Conservation (phyloP, 2,329 filamentous ascomycete genomes). For the Venturia aucupariae region DNA sequence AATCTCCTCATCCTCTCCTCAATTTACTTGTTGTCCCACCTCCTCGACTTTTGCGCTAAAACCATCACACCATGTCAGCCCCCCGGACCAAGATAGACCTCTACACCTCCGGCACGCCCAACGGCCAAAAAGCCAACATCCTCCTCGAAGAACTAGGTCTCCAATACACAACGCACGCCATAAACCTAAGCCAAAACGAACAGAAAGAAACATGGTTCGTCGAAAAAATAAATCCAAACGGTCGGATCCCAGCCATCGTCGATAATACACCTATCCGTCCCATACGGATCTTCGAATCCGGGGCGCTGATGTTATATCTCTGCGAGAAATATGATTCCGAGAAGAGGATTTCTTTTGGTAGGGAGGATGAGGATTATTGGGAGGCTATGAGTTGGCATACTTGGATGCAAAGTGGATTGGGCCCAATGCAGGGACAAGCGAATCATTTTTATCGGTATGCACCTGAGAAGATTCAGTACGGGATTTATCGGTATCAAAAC, state of each 20-base stretch:
- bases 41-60: not conserved
- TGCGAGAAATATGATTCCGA: constrained; percentile 33
- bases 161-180: constrained; percentile 65
- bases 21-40: not conserved
- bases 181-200: constrained; percentile 64
- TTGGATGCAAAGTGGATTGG: constrained; percentile 45
- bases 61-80: not conserved
- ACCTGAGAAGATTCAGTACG: constrained; percentile 51
- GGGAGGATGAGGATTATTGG: constrained; percentile 34
- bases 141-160: constrained; percentile 31
- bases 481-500: constrained; percentile 37
- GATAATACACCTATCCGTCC: constrained; percentile 51
- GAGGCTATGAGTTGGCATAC: constrained; percentile 38
- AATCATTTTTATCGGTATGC: constrained; percentile 81
- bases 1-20: not conserved
- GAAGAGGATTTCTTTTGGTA: constrained; percentile 34
- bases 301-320: constrained; percentile 38
- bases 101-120: constrained; percentile 76
- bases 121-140: constrained; percentile 68
- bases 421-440: constrained; percentile 74
- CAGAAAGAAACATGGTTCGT: constrained; percentile 86
- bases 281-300: constrained; percentile 34
- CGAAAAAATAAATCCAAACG: constrained; percentile 77
- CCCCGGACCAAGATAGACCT: constrained; percentile 57
- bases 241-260: constrained; percentile 78